Conservation (phyloP, 441 rosid genomes). For the Adansonia madagascariensis region DNA sequence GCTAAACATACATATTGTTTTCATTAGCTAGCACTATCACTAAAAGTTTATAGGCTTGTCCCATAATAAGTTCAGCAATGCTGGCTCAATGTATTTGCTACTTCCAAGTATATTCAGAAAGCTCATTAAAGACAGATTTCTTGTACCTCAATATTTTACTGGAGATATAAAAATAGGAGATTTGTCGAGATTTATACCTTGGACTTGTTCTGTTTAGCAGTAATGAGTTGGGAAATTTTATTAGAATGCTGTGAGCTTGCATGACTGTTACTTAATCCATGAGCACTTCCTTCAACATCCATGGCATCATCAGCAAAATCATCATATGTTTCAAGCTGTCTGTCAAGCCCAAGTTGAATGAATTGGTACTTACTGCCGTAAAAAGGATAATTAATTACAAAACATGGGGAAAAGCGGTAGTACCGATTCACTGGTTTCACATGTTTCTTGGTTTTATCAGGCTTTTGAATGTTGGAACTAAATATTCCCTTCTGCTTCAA, state of each 20-base stretch:
- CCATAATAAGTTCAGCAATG: not conserved
- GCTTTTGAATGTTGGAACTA: conserved; percentile 48
- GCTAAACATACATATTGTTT: not conserved
- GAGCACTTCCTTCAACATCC: conserved; percentile 40
- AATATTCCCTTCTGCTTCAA: conserved; percentile 63
- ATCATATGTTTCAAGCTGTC: conserved; percentile 76
- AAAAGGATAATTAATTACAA: conserved; percentile 20
- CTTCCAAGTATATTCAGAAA: conserved; percentile 8
- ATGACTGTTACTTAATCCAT: conserved; percentile 35
- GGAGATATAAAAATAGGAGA: not conserved
- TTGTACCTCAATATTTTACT: not conserved
- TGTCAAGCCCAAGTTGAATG: conserved; percentile 38
- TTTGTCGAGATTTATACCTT: conserved; percentile 50
- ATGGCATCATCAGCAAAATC: conserved; percentile 78
- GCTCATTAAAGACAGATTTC: not conserved
- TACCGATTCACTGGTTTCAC: conserved; percentile 66
- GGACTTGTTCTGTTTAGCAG: conserved; percentile 50
- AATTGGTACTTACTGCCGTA: conserved; percentile 30
- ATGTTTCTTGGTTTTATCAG: conserved; percentile 51
- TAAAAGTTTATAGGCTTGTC: not conserved
- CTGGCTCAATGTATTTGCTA: not conserved
- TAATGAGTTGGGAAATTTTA: conserved; percentile 52
- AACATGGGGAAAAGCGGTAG: not conserved
- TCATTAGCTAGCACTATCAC: not conserved
- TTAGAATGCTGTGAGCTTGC: conserved; percentile 34